Evolutionary conservation across 352 stramenopile species (phyloP).

Genomic region (Globisporangium abappressorium): DNA sequence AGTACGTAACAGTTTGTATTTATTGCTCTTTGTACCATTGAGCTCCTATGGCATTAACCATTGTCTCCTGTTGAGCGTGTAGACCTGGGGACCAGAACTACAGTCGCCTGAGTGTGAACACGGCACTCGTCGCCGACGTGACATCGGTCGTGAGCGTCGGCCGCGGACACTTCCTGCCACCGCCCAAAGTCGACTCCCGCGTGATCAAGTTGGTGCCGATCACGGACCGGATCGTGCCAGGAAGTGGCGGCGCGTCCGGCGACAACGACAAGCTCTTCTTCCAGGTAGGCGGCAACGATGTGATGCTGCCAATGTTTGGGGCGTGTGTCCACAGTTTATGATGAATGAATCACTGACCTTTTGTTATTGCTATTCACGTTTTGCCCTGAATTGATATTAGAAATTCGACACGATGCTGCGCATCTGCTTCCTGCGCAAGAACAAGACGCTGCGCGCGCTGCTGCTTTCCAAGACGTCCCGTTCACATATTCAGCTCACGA

Average conservation of each 20-base stretch:
- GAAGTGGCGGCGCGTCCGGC: not conserved
- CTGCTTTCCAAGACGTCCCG: conserved; percentile 64
- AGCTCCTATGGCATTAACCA: not conserved
- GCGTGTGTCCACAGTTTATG: no score
- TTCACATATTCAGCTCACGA: conserved; percentile 26
- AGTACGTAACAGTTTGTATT: conserved; percentile 24
- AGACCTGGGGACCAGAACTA: conserved; percentile 76
- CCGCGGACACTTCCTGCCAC: conserved; percentile 63
- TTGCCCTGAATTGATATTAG: conserved; percentile 18
- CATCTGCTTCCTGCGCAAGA: conserved; percentile 79
- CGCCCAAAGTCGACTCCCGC: conserved; percentile 80
- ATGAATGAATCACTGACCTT: no score
- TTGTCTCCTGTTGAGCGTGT: not conserved
- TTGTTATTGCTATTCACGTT: not conserved
- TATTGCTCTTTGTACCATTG: not conserved
- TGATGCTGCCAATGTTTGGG: no score
- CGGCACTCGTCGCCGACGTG: conserved; percentile 66
- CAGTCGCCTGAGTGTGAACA: conserved; percentile 79
- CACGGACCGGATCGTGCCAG: conserved; percentile 19
- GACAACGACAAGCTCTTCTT: conserved; percentile 50
- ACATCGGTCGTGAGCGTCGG: conserved; percentile 57
- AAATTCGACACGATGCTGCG: conserved; percentile 76
- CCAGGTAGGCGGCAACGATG: conserved; percentile 22
- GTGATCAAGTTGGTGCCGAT: conserved; percentile 68
- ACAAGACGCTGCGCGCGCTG: conserved; percentile 81